Evolutionary conservation across 78 protist genomes (phyloP), one percentile per base, ranked within the genome.

Genomic region (Dictyostelium firmibasis): DNA sequence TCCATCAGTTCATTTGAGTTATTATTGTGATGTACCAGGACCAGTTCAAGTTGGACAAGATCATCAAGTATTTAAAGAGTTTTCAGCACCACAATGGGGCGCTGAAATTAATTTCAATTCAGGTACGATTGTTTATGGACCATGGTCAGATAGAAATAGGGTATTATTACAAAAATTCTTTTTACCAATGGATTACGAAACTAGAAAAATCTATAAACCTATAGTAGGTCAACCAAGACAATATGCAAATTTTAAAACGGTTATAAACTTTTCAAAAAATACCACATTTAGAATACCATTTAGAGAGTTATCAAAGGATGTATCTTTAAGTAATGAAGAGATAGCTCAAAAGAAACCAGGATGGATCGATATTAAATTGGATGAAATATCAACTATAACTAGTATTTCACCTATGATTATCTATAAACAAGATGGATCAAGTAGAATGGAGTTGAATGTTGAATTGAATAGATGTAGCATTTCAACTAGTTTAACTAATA

Each of bases 1-100:
- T 27, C 53, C 81, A 50, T 20, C 2, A 0, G 72, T 92, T 9
- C 57, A 57, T 20, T 11, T 84, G n/a, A 38, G 62, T 31, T 92
- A 92, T 75, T 84, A 92, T 77, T 74, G 91, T 72, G 96, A 89
- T 89, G 64, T 89, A 4, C 81, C 91, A n/a, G 96, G 96, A 9
- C 91, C 92, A 25, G 96, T 84, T 14, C 83, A 50, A 6, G 31
- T 14, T 23, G 36, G 60, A 4, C 75, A 53, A 18, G 91, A 64
- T 9, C 91, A 92, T 41, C 18, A 13, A 13, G 4, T 11, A 4
- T 84, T 76, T 50, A 83, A 76, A 69, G 89, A 74, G 36, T 75
- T 57, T 18, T 31, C 70, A 20, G 84, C 92, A 2, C 96, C 96
- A 50, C 86, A 84, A 43, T 84, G 96, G 96, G 92, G 96, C 0